Base-by-base conservation (phyloP, 1,284 basidiomycete species). In the Marasmius tenuissimus region DNA sequence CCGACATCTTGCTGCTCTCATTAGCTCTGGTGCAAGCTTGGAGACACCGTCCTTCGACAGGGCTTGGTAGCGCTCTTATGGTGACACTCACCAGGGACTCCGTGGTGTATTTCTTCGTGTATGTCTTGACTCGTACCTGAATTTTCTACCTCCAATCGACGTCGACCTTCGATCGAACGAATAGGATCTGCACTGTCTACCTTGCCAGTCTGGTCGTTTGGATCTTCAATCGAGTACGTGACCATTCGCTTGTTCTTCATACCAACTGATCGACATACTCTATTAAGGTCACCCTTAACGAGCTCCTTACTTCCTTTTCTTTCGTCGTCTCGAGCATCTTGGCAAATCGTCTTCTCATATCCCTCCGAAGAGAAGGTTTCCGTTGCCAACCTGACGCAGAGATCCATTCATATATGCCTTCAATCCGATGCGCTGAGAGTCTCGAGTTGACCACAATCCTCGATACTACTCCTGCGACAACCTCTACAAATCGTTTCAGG, bases 221-320 rank as follows among this genome's bases (percentile, higher is more conserved):
- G 62, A 63, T 63, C 52, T 37, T 61, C 55, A 63, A 63, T 49
- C 60, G 7, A 10, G 62, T 63, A 34, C 4, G 59, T 20, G n/a
- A 16, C 37, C 33, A 9, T 12, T 40, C 16, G 40, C 33, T 8
- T 27, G 33, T 35, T 11, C 7, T 0, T 14, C 2, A 35, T n/a
- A 14, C 38, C n/a, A 18, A n/a, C 20, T 4, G 11, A 14, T n/a
- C 33, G 16, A 39, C 14, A 35, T 1, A 10, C 9, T n/a, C 42
- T 22, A 8, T 47, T 22, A 34, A 63, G 62, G 42, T 63, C 20
- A 63, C 62, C 10, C 38, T 50, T 7, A 63, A 63, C 27, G 59
- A 63, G 37, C 55, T 63, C 18, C 12, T 60, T 39, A 63, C 62
- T n/a, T 53, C 58, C 34, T 63, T 57, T 38, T 57, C 62, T 20